phyloP scores from a whole-genome alignment of 2,329 filamentous ascomycete genomes.

The Botrytis elliptica region DNA sequence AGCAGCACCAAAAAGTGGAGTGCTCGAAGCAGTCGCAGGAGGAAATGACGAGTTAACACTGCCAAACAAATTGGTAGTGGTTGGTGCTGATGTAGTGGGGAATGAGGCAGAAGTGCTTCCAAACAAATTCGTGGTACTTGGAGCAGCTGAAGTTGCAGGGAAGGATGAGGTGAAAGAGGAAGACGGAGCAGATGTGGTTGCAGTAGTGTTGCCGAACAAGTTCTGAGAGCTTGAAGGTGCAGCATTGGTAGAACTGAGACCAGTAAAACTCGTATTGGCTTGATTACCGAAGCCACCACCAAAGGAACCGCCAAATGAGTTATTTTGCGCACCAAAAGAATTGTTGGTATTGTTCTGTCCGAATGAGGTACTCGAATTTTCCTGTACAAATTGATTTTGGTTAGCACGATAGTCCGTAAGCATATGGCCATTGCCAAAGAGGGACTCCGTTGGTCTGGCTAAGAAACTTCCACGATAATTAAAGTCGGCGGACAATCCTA shows the following conservation, averaged over 20 bases:
- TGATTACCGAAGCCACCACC: constrained; percentile 7
- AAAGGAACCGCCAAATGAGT: constrained; percentile 1
- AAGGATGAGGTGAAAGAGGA: constrained; percentile 8
- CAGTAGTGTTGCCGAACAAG: constrained; percentile 7
- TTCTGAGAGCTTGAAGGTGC: neutral
- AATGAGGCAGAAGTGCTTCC: constrained; percentile 15
- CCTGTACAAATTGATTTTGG: neutral
- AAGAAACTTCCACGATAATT: neutral
- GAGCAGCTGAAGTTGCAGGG: constrained; percentile 17
- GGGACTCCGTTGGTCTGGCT: neutral
- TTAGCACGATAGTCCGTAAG: neutral
- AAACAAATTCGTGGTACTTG: constrained; percentile 17
- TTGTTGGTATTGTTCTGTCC: constrained; percentile 3
- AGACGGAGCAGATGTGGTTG: constrained; percentile 6
- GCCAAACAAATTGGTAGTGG: constrained; percentile 23
- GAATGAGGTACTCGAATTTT: neutral
- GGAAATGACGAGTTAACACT: constrained; percentile 18
- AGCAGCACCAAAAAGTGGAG: constrained; percentile 11
- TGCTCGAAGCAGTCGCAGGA: constrained; percentile 10
- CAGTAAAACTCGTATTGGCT: constrained; percentile 12
- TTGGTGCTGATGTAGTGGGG: constrained; percentile 18
- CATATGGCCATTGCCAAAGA: neutral
- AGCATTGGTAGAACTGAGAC: constrained; percentile 10
- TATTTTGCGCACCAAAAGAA: constrained; percentile 11
- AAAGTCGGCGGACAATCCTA: neutral